These are phyloP conservation scores for Hypoxylon sp. DNA, from an alignment of 2,329 filamentous ascomycete species.

Conservation along the genomic window DNA sequence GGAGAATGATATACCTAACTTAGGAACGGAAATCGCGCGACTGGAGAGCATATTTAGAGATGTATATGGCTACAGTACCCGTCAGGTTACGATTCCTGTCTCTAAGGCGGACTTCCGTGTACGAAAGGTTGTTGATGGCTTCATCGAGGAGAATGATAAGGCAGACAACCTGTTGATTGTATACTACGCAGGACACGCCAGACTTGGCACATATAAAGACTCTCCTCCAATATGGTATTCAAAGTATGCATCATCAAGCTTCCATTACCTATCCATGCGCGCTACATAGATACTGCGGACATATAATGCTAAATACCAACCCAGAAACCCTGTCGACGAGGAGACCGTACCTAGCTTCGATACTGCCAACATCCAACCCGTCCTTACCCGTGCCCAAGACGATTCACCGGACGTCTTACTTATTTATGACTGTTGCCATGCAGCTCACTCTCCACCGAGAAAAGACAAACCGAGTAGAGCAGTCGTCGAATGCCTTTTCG, in stretches of 20 bases:
- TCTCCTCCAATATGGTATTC: slow-evolving; percentile 16
- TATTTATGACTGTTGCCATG: slow-evolving; percentile 14
- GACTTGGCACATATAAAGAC: not conserved
- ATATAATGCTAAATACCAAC: too few relatives aligned
- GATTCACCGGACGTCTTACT: slow-evolving; percentile 10
- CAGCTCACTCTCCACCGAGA: not conserved
- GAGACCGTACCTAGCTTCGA: not conserved
- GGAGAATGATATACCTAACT: slow-evolving; percentile 1
- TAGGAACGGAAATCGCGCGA: not conserved
- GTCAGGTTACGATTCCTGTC: not conserved
- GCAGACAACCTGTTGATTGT: slow-evolving; percentile 13
- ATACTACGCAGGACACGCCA: slow-evolving; percentile 12
- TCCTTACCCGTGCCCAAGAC: slow-evolving; percentile 10
- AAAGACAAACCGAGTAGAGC: slow-evolving; percentile 3
- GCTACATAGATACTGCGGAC: not conserved
- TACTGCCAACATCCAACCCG: slow-evolving; percentile 5
- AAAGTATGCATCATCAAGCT: not conserved
- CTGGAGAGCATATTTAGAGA: not conserved
- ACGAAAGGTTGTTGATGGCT: slow-evolving; percentile 1
- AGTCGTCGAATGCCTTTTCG: slow-evolving; percentile 6
- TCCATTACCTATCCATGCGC: not conserved
- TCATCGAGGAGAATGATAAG: slow-evolving; percentile 4
- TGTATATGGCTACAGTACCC: not conserved
- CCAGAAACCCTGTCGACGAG: not conserved
- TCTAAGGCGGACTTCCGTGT: not conserved